phyloP scores from a whole-genome alignment of 345 rosid species.

The Syzygium oleosum region DNA sequence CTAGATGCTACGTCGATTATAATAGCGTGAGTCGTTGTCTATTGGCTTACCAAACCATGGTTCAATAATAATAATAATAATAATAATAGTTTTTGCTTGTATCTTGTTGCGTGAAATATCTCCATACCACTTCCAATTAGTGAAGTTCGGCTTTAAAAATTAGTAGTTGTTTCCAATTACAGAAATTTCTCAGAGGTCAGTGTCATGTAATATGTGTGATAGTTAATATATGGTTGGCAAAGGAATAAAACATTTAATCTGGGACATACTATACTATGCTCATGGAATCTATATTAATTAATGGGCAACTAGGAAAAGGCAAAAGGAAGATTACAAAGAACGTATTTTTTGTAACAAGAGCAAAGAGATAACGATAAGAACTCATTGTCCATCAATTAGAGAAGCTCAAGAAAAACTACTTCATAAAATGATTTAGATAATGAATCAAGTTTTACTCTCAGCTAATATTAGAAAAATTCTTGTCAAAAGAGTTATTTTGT shows the following conservation, averaged over 20 bases:
- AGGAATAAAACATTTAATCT: conserved; percentile 3
- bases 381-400: not conserved
- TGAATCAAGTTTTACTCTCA: not conserved
- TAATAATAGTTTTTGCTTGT: not conserved
- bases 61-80: not conserved
- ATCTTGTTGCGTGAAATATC: not conserved
- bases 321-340: not conserved
- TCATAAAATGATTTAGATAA: not conserved
- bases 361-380: conserved; percentile 1
- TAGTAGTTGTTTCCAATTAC: not conserved
- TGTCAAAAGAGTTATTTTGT: not conserved
- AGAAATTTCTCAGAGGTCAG: not conserved
- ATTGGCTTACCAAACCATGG: not conserved
- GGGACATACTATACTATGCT: not conserved
- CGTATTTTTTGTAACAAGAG: not conserved
- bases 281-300: not conserved
- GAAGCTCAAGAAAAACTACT: not conserved
- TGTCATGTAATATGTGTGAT: not conserved
- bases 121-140: not conserved
- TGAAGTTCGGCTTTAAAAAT: not conserved
- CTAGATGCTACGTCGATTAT: not conserved
- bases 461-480: not conserved
- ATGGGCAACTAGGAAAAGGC: not conserved
- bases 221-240: not conserved
- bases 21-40: conserved; percentile 4